Percentiles rank a stretch among this genome's conserved stretches.
These are phyloP conservation scores for Pseudopediastrum boryanum DNA, from an alignment of 139 green algal species.

Conservation along the genomic window DNA sequence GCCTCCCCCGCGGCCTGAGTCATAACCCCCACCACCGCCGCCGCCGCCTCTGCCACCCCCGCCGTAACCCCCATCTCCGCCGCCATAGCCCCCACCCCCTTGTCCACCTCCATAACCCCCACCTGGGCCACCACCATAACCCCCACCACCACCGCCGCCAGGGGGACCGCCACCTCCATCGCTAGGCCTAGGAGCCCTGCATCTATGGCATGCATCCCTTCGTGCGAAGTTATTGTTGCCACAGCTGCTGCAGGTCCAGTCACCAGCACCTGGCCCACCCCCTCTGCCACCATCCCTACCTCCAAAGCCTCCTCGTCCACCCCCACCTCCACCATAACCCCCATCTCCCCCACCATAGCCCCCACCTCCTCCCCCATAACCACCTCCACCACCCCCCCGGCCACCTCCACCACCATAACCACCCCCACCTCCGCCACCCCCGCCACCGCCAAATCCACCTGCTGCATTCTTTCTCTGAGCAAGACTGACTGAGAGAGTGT, in stretches of 20 bases:
- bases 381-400: slow-evolving; percentile 27
- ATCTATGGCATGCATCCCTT: slow-evolving; percentile 74
- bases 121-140: slow-evolving; percentile 6
- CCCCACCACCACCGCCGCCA: slow-evolving; percentile 4
- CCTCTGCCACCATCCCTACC: slow-evolving; percentile 48
- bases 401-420: slow-evolving; percentile 28
- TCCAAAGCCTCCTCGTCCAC: neutral
- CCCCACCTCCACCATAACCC: slow-evolving; percentile 16
- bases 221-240: slow-evolving; percentile 80
- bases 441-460: slow-evolving; percentile 15
- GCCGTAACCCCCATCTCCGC: slow-evolving; percentile 4
- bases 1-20: slow-evolving; percentile 29
- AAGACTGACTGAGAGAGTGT: slow-evolving; percentile 54
- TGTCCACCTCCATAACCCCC: neutral
- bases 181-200: slow-evolving; percentile 54
- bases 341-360: slow-evolving; percentile 15
- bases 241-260: slow-evolving; percentile 77
- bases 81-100: neutral
- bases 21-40: neutral
- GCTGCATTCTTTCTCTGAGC: slow-evolving; percentile 56
- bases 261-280: slow-evolving; percentile 45
- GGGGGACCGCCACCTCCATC: neutral
- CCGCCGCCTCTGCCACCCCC: neutral
- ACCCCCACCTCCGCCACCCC: slow-evolving; percentile 19
- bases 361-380: slow-evolving; percentile 20